Conservation (phyloP, 2,329 filamentous ascomycete species). For the Annulohypoxylon truncatum region DNA sequence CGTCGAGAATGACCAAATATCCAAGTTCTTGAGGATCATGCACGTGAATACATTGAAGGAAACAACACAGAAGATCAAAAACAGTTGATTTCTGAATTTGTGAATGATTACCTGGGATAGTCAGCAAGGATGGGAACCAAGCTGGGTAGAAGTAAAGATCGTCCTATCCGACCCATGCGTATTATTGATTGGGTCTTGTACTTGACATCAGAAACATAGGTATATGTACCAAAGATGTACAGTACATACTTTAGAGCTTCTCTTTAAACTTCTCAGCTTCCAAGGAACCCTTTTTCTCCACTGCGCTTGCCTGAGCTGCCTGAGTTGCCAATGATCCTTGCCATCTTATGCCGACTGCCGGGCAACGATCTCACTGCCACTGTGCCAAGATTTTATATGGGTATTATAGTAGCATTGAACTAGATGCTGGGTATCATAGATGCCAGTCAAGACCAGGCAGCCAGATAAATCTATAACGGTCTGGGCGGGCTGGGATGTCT, state of each 20-base stretch:
- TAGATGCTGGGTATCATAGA: conserved; percentile 26
- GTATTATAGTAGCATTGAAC: conserved; percentile 24
- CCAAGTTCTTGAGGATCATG: conserved; percentile 15
- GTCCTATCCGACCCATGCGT: conserved; percentile 20
- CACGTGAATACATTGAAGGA: conserved; percentile 33
- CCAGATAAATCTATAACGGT: background rate
- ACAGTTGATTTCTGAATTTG: conserved; percentile 20
- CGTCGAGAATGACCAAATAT: conserved; percentile 19
- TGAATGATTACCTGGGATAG: conserved; percentile 2
- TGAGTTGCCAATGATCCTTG: conserved; percentile 16
- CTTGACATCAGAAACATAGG: conserved; percentile 18
- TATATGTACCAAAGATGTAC: conserved; percentile 25
- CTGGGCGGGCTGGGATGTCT: conserved; percentile 3
- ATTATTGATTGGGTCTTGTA: conserved; percentile 15
- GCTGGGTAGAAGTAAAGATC: conserved; percentile 27
- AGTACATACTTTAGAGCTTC: conserved; percentile 23
- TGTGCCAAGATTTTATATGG: conserved; percentile 26
- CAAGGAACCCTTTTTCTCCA: conserved; percentile 10
- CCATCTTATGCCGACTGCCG: conserved; percentile 35
- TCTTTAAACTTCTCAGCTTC: conserved; percentile 15
- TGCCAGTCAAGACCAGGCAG: background rate
- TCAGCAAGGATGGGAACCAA: conserved; percentile 24
- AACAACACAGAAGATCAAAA: conserved; percentile 24
- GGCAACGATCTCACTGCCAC: conserved; percentile 39
- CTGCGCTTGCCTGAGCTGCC: background rate